Percentiles rank a stretch among this genome's conserved stretches.
Evolutionary conservation across 108 stramenopile genomes (phyloP).

Genomic region (Skeletonema grethae): DNA sequence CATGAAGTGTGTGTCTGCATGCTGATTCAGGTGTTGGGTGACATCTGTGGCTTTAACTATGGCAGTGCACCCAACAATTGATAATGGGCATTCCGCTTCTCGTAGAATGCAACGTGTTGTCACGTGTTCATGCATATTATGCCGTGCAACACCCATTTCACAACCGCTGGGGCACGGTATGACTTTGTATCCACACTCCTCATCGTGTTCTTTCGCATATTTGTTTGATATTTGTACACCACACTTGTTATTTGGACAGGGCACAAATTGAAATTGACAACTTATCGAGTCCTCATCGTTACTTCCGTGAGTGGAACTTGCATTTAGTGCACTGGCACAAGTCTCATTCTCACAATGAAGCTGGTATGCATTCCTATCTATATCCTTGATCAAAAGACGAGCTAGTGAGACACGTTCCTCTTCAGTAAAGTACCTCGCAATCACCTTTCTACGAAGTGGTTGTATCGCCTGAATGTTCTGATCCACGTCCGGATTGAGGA

Average conservation of each 20-base stretch:
- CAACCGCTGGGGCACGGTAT: constrained; percentile 49
- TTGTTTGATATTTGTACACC: constrained; percentile 39
- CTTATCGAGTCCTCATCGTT: neutral
- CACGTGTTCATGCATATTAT: constrained; percentile 36
- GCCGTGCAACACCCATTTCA: constrained; percentile 38
- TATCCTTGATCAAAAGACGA: constrained; percentile 45
- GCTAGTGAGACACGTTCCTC: constrained; percentile 55
- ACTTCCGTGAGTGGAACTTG: neutral
- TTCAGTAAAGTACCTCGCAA: constrained; percentile 32
- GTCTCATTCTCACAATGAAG: constrained; percentile 52
- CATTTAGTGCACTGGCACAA: constrained; percentile 27
- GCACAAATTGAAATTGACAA: constrained; percentile 49
- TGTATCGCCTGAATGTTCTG: constrained; percentile 11
- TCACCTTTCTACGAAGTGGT: constrained; percentile 12
- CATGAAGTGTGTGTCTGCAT: constrained; percentile 50
- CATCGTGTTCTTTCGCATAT: constrained; percentile 48
- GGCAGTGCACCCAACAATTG: constrained; percentile 48
- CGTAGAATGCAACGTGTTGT: constrained; percentile 50
- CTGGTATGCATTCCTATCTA: constrained; percentile 50
- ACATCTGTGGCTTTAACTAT: constrained; percentile 54
- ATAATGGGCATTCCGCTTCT: constrained; percentile 56
- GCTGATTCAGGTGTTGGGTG: constrained; percentile 47
- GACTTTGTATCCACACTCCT: constrained; percentile 46
- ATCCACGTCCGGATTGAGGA: constrained; percentile 11
- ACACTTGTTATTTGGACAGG: constrained; percentile 60